A percentile compares a stretch with the other conserved stretches of the same genome.
Conservation (phyloP, 129 eudicot species). For the Flaveria linearis region DNA sequence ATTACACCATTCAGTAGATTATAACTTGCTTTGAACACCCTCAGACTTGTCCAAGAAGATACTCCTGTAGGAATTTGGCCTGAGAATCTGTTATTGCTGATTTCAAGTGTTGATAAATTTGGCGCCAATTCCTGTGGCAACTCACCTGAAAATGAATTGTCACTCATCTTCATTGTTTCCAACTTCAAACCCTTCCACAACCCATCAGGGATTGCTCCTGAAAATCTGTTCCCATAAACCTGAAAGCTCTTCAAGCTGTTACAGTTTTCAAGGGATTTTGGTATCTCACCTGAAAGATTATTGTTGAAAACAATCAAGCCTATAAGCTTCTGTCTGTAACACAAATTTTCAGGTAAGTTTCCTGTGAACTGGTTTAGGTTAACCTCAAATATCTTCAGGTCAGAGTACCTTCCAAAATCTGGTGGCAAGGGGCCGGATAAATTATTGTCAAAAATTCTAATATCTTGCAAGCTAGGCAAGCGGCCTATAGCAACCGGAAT, state of each 20-base stretch:
- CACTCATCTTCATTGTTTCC: conserved; percentile 34
- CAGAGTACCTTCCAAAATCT: conserved; percentile 68
- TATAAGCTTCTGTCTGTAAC: conserved; percentile 43
- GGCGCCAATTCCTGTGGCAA: conserved; percentile 53
- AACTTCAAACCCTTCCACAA: conserved; percentile 56
- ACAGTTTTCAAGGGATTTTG: conserved; percentile 57
- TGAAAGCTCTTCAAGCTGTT: conserved; percentile 43
- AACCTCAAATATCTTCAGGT: conserved; percentile 51
- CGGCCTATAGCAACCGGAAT: conserved; percentile 57
- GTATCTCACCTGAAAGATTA: conserved; percentile 55
- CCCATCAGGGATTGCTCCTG: conserved; percentile 67
- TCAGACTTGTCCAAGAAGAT: conserved; percentile 56
- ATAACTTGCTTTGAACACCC: conserved; percentile 58
- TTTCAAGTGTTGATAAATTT: conserved; percentile 45
- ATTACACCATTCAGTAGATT: conserved; percentile 56
- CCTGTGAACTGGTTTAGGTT: conserved; percentile 48
- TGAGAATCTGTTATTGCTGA: conserved; percentile 64
- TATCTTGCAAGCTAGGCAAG: conserved; percentile 43
- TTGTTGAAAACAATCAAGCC: conserved; percentile 49
- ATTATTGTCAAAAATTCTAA: conserved; percentile 48
- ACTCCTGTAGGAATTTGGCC: conserved; percentile 58
- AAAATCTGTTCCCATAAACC: conserved; percentile 45
- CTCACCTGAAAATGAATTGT: conserved; percentile 61
- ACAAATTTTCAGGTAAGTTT: conserved; percentile 53
- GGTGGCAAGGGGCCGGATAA: conserved; percentile 68